Evolutionary conservation across 2,329 filamentous ascomycete genomes (phyloP).

Genomic region (Fusarium penzigii): DNA sequence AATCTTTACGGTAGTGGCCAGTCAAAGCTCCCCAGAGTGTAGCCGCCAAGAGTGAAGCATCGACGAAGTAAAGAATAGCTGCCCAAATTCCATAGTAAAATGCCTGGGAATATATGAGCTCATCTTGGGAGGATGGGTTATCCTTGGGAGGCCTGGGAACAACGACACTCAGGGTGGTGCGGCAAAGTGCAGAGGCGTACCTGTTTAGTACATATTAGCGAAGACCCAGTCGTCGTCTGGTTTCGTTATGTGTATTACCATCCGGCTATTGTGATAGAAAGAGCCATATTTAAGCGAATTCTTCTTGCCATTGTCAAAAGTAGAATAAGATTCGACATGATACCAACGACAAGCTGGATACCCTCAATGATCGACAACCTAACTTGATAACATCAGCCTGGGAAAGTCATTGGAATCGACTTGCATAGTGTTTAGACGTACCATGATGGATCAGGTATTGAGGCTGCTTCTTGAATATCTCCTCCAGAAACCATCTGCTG

Average conservation of each 20-base stretch:
- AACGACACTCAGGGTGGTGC: conserved; percentile 67
- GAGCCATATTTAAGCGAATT: conserved; percentile 79
- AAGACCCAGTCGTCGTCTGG: too few relatives aligned
- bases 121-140: conserved; percentile 40
- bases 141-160: conserved; percentile 56
- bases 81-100: conserved; percentile 87
- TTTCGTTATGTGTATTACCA: conserved; percentile 49
- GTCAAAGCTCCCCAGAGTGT: conserved; percentile 78
- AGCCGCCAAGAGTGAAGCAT: conserved; percentile 72
- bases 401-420: neutral
- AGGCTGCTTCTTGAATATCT: conserved; percentile 48
- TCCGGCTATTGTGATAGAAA: conserved; percentile 79
- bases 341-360: conserved; percentile 71
- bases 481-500: conserved; percentile 52
- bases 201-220: too few relatives aligned
- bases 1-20: conserved; percentile 75
- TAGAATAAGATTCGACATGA: conserved; percentile 78
- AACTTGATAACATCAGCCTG: neutral
- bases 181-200: conserved; percentile 62
- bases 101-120: conserved; percentile 73
- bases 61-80: conserved; percentile 76
- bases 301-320: conserved; percentile 83
- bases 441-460: conserved; percentile 71
- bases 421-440: conserved; percentile 31
- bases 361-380: conserved; percentile 77